Conservation (phyloP, 2,329 filamentous ascomycete species). For the Lithohypha guttulata region DNA sequence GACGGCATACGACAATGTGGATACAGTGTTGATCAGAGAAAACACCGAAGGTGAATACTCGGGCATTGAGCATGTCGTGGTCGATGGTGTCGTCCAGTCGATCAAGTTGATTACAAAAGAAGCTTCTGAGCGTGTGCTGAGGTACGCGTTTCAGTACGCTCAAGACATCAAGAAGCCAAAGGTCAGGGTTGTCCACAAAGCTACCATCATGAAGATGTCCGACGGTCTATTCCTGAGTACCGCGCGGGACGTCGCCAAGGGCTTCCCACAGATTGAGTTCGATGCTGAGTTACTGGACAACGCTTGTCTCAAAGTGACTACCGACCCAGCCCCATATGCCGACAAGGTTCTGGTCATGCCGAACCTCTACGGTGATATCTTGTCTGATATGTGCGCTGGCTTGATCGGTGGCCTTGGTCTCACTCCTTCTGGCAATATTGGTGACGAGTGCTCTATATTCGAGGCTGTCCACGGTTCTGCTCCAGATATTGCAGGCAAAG, state of each 20-base stretch:
- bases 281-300: conserved; percentile 98
- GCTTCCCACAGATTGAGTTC: conserved; percentile 92
- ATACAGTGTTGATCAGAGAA: conserved; percentile 96
- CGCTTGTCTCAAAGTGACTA: conserved; percentile 97
- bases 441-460: conserved; percentile 99
- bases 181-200: conserved; percentile 85
- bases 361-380: conserved; percentile 98
- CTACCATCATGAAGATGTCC: conserved; percentile 97
- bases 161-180: conserved; percentile 88
- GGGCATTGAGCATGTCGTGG: conserved; percentile 95
- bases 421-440: conserved; percentile 96
- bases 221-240: conserved; percentile 95
- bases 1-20: conserved; percentile 93
- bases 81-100: conserved; percentile 95
- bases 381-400: conserved; percentile 99
- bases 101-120: conserved; percentile 96
- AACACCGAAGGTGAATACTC: conserved; percentile 99
- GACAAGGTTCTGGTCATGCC: conserved; percentile 74
- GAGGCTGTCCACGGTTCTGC: conserved; percentile 98
- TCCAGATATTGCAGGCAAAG: conserved; percentile 93
- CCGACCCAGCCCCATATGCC: conserved; percentile 91
- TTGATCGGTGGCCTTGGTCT: conserved; percentile 95
- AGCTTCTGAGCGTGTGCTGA: conserved; percentile 87
- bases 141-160: conserved; percentile 97
- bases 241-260: conserved; percentile 76